Conservation (phyloP, 805 yeast genomes). For the Yarrowia porcina region DNA sequence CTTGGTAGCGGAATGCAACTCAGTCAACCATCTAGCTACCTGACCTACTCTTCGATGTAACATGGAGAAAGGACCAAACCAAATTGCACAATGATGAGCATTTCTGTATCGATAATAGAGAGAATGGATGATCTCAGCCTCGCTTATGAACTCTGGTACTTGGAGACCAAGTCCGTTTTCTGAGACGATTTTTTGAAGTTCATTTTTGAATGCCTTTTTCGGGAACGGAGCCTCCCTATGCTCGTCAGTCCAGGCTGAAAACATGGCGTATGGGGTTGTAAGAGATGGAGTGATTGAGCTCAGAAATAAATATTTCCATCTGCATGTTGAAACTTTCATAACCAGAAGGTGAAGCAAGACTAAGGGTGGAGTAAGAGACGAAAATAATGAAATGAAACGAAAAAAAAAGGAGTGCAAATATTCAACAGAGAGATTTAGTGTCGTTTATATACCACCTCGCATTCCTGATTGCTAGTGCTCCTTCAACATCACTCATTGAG, state of each 20-base stretch:
- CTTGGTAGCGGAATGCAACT: not conserved
- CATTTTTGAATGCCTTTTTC: slow-evolving; percentile 23
- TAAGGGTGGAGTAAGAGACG: not conserved
- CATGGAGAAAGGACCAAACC: slow-evolving; percentile 74
- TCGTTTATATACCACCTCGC: too few species aligned
- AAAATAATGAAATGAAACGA: too few species aligned
- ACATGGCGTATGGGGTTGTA: not conserved
- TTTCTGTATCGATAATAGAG: slow-evolving; percentile 68
- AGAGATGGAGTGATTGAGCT: not conserved
- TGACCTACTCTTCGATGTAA: slow-evolving; percentile 49
- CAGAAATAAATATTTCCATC: not conserved
- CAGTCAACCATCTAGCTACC: not conserved
- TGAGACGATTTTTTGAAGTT: slow-evolving; percentile 26
- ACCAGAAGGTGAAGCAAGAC: not conserved
- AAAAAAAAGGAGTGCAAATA: too few species aligned
- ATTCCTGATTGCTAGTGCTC: too few species aligned
- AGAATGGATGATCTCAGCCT: slow-evolving; percentile 50
- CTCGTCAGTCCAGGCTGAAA: not conserved
- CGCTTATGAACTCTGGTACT: slow-evolving; percentile 20
- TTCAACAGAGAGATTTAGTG: too few species aligned
- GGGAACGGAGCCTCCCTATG: slow-evolving; percentile 26
- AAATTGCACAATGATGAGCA: slow-evolving; percentile 66
- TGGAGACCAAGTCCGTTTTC: slow-evolving; percentile 27
- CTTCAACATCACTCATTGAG: too few species aligned
- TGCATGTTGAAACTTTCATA: not conserved